These are phyloP conservation scores for Bipolaris victoriae DNA, from an alignment of 2,329 filamentous ascomycete genomes.

Conservation along the genomic window DNA sequence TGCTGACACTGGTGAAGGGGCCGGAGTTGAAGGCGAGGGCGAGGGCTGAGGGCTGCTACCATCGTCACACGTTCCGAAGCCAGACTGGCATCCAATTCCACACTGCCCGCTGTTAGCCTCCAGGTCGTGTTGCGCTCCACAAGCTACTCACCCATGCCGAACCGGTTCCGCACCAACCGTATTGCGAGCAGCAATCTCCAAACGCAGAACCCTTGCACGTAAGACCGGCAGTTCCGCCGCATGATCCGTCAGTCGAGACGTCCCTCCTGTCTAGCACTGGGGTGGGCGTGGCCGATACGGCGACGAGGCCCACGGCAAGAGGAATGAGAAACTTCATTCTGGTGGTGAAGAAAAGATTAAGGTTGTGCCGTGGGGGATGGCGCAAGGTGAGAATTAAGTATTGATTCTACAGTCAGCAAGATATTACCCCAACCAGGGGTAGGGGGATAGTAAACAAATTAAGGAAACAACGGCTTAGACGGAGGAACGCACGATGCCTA, in stretches of 20 bases:
- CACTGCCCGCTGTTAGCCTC: constrained; percentile 29
- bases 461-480: not conserved
- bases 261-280: constrained; percentile 26
- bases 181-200: constrained; percentile 54
- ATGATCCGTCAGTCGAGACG: constrained; percentile 51
- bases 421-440: not conserved
- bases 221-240: constrained; percentile 50
- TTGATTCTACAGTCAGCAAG: not conserved
- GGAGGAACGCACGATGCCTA: not conserved
- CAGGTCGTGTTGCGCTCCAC: constrained; percentile 3
- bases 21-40: constrained; percentile 23
- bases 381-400: not conserved
- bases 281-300: constrained; percentile 21
- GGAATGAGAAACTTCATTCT: constrained; percentile 30
- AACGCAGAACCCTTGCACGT: constrained; percentile 53
- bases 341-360: not conserved
- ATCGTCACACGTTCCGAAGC: constrained; percentile 39
- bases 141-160: constrained; percentile 27
- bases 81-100: constrained; percentile 40
- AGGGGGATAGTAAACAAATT: not conserved
- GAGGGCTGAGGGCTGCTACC: constrained; percentile 19
- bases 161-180: constrained; percentile 49
- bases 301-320: constrained; percentile 25
- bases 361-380: not conserved
- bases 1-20: constrained; percentile 19